Evolutionary conservation across 1,139 yeast species (phyloP).

Genomic region (Yamadazyma trypodendri): DNA sequence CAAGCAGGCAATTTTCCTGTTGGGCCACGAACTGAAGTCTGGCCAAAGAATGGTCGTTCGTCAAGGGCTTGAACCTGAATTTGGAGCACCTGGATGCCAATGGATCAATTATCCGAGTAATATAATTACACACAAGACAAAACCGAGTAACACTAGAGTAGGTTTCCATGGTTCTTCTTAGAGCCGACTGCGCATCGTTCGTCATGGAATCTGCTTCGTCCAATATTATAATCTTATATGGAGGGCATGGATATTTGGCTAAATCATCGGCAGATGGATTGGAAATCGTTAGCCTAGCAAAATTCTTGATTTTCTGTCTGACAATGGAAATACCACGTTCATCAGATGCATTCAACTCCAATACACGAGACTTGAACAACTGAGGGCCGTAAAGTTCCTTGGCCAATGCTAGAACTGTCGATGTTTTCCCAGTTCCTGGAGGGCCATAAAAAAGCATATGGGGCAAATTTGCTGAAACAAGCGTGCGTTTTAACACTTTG

Average conservation of each 20-base stretch:
- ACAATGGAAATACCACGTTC: conserved; percentile 95
- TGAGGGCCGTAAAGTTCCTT: conserved; percentile 75
- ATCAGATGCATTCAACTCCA: conserved; percentile 94
- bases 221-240: conserved; percentile 78
- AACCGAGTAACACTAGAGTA: conserved; percentile 90
- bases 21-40: conserved; percentile 64
- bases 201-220: conserved; percentile 99
- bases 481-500: conserved; percentile 74
- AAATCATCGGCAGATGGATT: conserved; percentile 70
- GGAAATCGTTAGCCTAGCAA: conserved; percentile 85
- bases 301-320: conserved; percentile 86
- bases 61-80: conserved; percentile 82
- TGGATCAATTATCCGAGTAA: conserved; percentile 94
- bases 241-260: conserved; percentile 86
- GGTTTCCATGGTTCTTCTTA: conserved; percentile 95
- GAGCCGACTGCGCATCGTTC: conserved; percentile 94
- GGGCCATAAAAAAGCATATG: conserved; percentile 97
- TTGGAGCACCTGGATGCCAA: conserved; percentile 94
- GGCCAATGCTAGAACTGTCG: conserved; percentile 86
- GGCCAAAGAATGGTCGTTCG: conserved; percentile 63
- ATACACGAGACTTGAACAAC: conserved; percentile 70
- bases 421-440: conserved; percentile 96
- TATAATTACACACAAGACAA: conserved; percentile 91
- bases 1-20: conserved; percentile 47
- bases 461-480: conserved; percentile 81